Conservation (phyloP, 495 filamentous ascomycete species). For the Neurospora sublineolata region DNA sequence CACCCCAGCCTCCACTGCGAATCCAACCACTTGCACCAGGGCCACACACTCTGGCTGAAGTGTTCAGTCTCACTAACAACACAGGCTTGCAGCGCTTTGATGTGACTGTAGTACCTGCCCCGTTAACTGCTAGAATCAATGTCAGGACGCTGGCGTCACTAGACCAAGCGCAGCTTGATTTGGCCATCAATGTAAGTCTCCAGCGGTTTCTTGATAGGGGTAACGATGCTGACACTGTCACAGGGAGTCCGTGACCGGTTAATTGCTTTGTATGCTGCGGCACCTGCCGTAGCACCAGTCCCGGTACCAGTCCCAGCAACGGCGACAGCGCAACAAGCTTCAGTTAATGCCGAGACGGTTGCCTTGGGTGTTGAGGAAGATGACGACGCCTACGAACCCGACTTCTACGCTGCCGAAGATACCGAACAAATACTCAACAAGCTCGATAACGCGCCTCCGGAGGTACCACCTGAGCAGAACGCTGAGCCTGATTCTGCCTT, state of each 20-base stretch:
- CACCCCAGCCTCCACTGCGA: conserved; percentile 33
- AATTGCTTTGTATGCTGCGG: conserved; percentile 17
- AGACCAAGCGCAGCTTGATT: conserved; percentile 50
- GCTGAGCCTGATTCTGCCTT: conserved; percentile 30
- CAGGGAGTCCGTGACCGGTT: conserved; percentile 31
- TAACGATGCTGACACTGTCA: conserved; percentile 16
- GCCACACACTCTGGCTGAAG: conserved; percentile 60
- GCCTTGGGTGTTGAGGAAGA: conserved; percentile 49
- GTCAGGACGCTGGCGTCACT: conserved; percentile 56
- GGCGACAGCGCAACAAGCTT: conserved; percentile 24
- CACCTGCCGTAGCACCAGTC: conserved; percentile 4
- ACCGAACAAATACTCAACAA: conserved; percentile 62
- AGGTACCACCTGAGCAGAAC: conserved; percentile 23
- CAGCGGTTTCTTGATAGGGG: conserved; percentile 22
- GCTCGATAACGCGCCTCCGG: conserved; percentile 51
- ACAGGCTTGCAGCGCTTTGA: conserved; percentile 64
- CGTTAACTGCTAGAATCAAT: conserved; percentile 65
- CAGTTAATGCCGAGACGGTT: conserved; percentile 35
- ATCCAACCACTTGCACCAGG: conserved; percentile 60
- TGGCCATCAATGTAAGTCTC: conserved; percentile 54
- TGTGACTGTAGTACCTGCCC: conserved; percentile 60
- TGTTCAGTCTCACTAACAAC: conserved; percentile 77
- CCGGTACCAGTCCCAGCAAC: neutral
- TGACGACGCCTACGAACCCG: conserved; percentile 83
- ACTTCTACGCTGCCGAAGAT: conserved; percentile 62